Conservation (phyloP, 805 yeast species). For the Geotrichum ghanense region DNA sequence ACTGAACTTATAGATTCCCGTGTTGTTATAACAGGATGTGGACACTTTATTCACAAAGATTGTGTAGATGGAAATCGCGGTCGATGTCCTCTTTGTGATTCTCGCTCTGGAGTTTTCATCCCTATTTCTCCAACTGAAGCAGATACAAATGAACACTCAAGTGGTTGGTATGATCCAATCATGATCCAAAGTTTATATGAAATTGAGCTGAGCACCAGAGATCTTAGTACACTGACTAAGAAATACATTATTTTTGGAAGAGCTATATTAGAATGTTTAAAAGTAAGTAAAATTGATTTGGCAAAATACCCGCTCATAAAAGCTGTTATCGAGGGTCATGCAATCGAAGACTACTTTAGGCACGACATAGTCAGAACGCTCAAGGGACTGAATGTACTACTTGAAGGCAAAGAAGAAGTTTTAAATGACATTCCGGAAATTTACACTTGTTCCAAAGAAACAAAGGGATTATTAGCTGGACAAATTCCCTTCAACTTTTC, state of each 20-base stretch:
- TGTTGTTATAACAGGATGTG: background rate
- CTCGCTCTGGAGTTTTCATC: background rate
- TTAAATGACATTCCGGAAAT: background rate
- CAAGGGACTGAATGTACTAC: background rate
- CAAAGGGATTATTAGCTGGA: background rate
- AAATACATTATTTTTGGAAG: background rate
- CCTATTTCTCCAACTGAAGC: background rate
- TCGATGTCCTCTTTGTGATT: background rate
- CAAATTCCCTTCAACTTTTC: background rate
- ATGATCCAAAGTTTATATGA: background rate
- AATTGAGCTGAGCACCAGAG: background rate
- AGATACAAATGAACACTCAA: background rate
- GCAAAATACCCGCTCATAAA: background rate
- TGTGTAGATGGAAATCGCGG: background rate
- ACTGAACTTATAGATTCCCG: background rate
- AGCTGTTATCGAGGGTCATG: background rate
- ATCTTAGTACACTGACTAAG: background rate
- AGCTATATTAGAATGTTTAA: background rate
- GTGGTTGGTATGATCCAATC: background rate
- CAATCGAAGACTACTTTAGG: background rate
- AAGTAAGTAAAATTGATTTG: background rate
- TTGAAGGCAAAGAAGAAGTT: background rate
- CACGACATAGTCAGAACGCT: background rate
- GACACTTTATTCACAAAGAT: background rate
- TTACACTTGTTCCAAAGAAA: background rate